Conservation (phyloP, 2,329 filamentous ascomycete genomes). For the Aspergillus neotritici region DNA sequence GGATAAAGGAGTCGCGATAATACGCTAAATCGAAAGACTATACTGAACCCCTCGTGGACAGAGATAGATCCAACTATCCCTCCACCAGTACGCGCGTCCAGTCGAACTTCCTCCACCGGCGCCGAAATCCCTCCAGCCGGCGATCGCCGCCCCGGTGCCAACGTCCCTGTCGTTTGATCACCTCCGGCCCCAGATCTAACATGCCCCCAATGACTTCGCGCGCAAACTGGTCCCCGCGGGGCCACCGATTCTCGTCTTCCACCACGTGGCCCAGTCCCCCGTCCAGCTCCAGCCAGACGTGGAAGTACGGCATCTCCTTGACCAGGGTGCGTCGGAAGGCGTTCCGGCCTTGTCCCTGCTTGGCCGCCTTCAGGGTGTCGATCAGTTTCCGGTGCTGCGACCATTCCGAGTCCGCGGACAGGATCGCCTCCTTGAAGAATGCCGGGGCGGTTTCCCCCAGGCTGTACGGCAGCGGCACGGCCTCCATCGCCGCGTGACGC, state of each 20-base stretch:
- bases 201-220: constrained; percentile 89
- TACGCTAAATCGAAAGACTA: too few relatives aligned
- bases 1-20: neutral
- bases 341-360: constrained; percentile 63
- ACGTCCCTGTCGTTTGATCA: constrained; percentile 83
- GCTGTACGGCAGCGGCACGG: constrained; percentile 80
- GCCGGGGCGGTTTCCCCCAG: constrained; percentile 88
- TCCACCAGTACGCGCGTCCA: constrained; percentile 65
- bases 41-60: too few relatives aligned
- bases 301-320: constrained; percentile 98
- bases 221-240: constrained; percentile 84
- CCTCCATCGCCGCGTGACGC: constrained; percentile 78
- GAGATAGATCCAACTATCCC: constrained; percentile 20
- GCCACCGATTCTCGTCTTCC: constrained; percentile 80
- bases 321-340: constrained; percentile 79
- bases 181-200: constrained; percentile 71
- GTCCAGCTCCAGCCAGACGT: constrained; percentile 91
- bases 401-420: constrained; percentile 87
- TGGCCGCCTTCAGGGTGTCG: constrained; percentile 62
- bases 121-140: constrained; percentile 71
- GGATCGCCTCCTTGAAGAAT: constrained; percentile 91
- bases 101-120: constrained; percentile 87
- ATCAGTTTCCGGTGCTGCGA: constrained; percentile 92
- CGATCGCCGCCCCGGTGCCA: constrained; percentile 66
- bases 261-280: constrained; percentile 90